These are phyloP conservation scores for Colletotrichum eremochloae DNA, from an alignment of 2,329 filamentous ascomycete genomes.

Conservation along the genomic window DNA sequence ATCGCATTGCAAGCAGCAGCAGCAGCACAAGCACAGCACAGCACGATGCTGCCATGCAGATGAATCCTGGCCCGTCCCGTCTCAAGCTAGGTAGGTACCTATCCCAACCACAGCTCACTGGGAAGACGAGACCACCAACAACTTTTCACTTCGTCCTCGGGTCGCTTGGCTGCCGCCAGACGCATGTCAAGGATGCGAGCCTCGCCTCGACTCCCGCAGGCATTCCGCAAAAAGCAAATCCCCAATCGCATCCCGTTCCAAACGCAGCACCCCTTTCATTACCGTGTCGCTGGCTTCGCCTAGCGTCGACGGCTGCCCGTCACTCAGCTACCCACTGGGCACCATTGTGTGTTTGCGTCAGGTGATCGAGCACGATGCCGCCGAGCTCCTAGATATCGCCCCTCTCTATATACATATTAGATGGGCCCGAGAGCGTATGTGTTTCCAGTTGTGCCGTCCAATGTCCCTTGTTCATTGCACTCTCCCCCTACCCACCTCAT, in stretches of 20 bases:
- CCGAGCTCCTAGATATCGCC: not conserved
- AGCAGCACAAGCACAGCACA: no score
- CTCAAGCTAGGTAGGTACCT: not conserved
- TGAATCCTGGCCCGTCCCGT: slow-evolving; percentile 5
- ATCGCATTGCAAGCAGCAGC: not conserved
- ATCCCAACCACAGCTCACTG: not conserved
- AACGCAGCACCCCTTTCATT: slow-evolving; percentile 21
- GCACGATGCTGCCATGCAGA: slow-evolving; percentile 8
- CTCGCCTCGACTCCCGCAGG: slow-evolving; percentile 1
- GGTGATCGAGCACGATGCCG: slow-evolving; percentile 3
- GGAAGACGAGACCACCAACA: not conserved
- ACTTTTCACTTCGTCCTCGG: not conserved
- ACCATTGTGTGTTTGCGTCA: slow-evolving; percentile 13
- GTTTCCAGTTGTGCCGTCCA: not conserved
- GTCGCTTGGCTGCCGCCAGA: not conserved
- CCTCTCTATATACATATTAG: slow-evolving; percentile 1
- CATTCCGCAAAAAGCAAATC: slow-evolving; percentile 16
- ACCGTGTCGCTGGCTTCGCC: not conserved
- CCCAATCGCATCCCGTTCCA: slow-evolving; percentile 5
- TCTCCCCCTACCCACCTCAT: slow-evolving; percentile 7
- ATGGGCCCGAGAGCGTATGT: slow-evolving; percentile 4
- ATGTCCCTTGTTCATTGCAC: slow-evolving; percentile 6
- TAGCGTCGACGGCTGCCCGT: not conserved
- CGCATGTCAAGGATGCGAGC: not conserved
- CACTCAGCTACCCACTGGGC: not conserved